Percentiles rank a stretch among this genome's conserved stretches.
These are phyloP conservation scores for Emmonsiellopsis sp. DNA, from an alignment of 2,329 filamentous ascomycete genomes.

Conservation along the genomic window DNA sequence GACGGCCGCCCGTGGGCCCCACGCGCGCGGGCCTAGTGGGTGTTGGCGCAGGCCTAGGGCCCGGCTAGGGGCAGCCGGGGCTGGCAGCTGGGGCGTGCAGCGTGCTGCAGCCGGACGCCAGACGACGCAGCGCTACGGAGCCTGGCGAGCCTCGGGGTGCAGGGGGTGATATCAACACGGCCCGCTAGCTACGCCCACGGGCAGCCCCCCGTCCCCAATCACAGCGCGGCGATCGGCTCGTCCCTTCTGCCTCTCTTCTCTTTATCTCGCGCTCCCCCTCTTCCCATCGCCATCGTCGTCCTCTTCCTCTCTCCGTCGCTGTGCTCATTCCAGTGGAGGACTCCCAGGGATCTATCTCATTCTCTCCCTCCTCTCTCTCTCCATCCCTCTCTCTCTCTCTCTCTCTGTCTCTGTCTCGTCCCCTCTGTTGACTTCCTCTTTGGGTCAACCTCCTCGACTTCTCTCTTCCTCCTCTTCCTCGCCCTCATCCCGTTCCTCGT, in stretches of 20 bases:
- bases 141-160: no score
- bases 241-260: not conserved
- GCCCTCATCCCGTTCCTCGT: not conserved
- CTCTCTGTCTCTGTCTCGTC: not conserved
- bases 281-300: slow-evolving; percentile 7
- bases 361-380: not conserved
- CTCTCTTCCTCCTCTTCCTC: not conserved
- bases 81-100: no score
- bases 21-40: no score
- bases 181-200: not conserved
- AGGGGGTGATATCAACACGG: no score
- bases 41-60: no score
- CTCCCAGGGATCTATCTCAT: slow-evolving; percentile 2
- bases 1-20: no score
- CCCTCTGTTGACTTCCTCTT: not conserved
- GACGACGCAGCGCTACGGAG: no score
- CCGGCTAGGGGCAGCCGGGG: no score
- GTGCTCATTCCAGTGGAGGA: not conserved
- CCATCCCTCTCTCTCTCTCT: not conserved
- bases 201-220: slow-evolving; percentile 3
- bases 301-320: slow-evolving; percentile 6
- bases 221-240: not conserved
- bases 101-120: no score
- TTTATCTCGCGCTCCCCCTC: slow-evolving; percentile 1
- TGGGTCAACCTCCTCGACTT: not conserved